These are phyloP conservation scores for Clavispora vitiphila DNA, from an alignment of 805 yeast genomes.

Conservation along the genomic window DNA sequence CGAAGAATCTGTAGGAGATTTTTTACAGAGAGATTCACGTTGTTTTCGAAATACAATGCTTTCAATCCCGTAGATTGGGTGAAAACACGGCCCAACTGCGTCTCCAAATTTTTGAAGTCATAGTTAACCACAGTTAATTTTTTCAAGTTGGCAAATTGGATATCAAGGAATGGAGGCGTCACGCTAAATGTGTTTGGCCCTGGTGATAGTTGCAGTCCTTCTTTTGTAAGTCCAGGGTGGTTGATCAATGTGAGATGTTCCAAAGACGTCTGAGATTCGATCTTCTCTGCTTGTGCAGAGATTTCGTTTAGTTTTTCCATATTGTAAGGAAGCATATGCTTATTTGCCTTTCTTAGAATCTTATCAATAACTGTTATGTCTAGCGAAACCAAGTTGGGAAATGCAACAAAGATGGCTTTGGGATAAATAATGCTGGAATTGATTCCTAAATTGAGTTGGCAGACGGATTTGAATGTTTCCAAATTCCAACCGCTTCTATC, in stretches of 20 bases:
- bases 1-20: constrained; percentile 24
- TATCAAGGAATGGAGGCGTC: constrained; percentile 20
- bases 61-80: constrained; percentile 13
- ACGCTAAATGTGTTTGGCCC: constrained; percentile 19
- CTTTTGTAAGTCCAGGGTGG: constrained; percentile 20
- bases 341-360: constrained; percentile 13
- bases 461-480: constrained; percentile 17
- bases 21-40: constrained; percentile 22
- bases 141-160: constrained; percentile 19
- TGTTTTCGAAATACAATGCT: constrained; percentile 29
- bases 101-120: constrained; percentile 24
- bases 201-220: constrained; percentile 5
- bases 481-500: constrained; percentile 24
- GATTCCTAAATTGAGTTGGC: constrained; percentile 22
- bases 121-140: constrained; percentile 27
- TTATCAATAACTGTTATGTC: constrained; percentile 20
- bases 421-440: constrained; percentile 20
- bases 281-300: not conserved
- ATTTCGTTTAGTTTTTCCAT: constrained; percentile 9
- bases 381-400: constrained; percentile 20
- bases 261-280: constrained; percentile 5
- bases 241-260: constrained; percentile 22
- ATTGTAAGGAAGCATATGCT: constrained; percentile 15
- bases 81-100: constrained; percentile 25
- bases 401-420: constrained; percentile 17